Base-by-base conservation (phyloP, 2,329 filamentous ascomycete genomes). In the Cladosporium sp. region DNA sequence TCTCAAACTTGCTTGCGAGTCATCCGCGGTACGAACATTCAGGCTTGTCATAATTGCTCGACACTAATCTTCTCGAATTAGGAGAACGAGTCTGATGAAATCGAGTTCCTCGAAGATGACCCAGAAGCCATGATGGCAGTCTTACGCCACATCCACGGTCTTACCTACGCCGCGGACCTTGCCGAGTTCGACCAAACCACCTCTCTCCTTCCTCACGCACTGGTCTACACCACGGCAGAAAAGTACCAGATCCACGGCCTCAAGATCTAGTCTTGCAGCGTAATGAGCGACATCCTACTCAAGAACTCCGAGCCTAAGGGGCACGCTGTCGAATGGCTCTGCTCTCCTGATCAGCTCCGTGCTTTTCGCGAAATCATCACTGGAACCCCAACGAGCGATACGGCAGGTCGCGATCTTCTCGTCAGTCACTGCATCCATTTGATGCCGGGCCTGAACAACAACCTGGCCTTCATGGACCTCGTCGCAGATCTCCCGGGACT, bases 161-260 rank as follows among this genome's bases (percentile, higher is more conserved):
- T 91, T 91, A 2, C 77, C 85, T 48, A 57, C 30, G 16, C 54
- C 3, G 5, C 23, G 10, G 54, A 57, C 13, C 11, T 21, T n/a
- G 28, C 54, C 3, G 32, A 39, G 30, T 57, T 18, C 26, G 16
- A 36, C 11, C 1, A 57, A 11, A 1, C 26, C 5, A 36, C 18
- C 2, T 34, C 23, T 36, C n/a, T 57, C 14, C 30, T 39, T 7
- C 54, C 54, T 25, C 30, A 57, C 14, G 54, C 23, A 8, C 14
- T 34, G 30, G 30, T 57, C 8, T 57, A 57, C 53, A 18, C 18
- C 16, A 57, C 53, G 28, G n/a, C 53, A 5, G 30, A 25, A n/a
- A 57, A 36, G 30, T 57, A 57, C 53, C 30, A 36, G n/a, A 36
- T 36, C 28, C 8, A 32, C 13, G 10, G 7, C 14, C 30, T 57